Percentiles rank a stretch among this genome's conserved stretches.
phyloP scores from a whole-genome alignment of 805 yeast genomes.

The Nakazawaea ernobii region DNA sequence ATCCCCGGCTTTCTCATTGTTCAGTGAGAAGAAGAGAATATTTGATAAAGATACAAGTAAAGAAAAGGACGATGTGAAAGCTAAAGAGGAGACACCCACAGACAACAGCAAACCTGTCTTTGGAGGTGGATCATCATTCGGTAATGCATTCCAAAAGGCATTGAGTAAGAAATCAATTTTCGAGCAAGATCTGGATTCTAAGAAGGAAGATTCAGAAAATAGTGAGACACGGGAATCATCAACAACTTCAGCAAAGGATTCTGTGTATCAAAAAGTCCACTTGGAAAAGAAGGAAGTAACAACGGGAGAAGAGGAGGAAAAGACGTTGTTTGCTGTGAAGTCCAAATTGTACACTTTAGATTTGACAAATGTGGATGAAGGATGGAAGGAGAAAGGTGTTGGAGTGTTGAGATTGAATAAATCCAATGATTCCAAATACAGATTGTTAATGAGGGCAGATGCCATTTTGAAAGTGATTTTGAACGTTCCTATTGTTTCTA shows the following conservation, averaged over 20 bases:
- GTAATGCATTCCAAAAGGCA: conserved; percentile 51
- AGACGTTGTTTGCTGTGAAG: conserved; percentile 57
- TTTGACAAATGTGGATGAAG: conserved; percentile 55
- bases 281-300: conserved; percentile 49
- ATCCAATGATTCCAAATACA: conserved; percentile 25
- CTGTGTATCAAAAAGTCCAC: conserved; percentile 52
- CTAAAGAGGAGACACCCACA: neutral
- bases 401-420: conserved; percentile 81
- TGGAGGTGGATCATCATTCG: conserved; percentile 41
- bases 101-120: conserved; percentile 29
- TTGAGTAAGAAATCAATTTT: conserved; percentile 52
- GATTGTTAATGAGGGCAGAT: conserved; percentile 88
- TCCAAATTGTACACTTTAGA: conserved; percentile 78
- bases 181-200: conserved; percentile 25
- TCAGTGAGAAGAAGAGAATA: conserved; percentile 24
- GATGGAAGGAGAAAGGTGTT: conserved; percentile 95
- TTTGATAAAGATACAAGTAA: conserved; percentile 21
- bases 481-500: conserved; percentile 61
- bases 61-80: conserved; percentile 2
- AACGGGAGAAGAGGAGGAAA: conserved; percentile 91
- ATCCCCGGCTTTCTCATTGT: conserved; percentile 30
- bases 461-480: conserved; percentile 79
- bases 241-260: conserved; percentile 12
- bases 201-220: conserved; percentile 20
- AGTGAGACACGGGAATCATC: conserved; percentile 25